phyloP scores from a whole-genome alignment of 2,329 filamentous ascomycete genomes.

The Thyridium curvatum region DNA sequence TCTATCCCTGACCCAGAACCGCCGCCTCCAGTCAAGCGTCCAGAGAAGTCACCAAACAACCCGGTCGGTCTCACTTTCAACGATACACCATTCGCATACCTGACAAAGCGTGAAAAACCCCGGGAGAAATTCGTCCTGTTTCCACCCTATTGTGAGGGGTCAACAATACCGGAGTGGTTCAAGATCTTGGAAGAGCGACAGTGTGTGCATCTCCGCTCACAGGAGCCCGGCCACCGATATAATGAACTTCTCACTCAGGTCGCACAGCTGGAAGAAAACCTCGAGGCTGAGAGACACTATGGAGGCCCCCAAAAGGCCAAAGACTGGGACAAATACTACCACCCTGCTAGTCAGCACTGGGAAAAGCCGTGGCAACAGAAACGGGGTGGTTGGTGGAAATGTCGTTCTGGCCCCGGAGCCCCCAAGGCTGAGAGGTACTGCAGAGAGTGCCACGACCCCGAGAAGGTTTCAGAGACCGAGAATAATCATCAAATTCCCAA shows the following conservation, averaged over 20 bases:
- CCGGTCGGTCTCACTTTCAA: no score
- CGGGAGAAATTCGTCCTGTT: no score
- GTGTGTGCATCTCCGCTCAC: not conserved
- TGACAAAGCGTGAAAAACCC: no score
- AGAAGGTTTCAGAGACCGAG: no score
- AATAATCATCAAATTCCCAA: no score
- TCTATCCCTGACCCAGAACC: no score
- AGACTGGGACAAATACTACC: conserved; percentile 16
- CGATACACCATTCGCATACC: no score
- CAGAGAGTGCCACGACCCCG: conserved; percentile 3
- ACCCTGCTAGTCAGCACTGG: conserved; percentile 14
- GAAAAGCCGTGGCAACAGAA: conserved; percentile 6
- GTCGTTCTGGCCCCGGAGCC: conserved; percentile 8
- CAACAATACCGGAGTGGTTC: not conserved
- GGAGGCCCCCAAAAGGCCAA: not conserved
- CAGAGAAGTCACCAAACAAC: no score
- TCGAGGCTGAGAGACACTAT: conserved; percentile 1
- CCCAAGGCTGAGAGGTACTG: conserved; percentile 6
- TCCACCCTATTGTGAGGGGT: not conserved
- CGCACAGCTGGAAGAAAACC: conserved; percentile 6
- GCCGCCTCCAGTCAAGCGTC: no score
- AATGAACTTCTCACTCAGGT: conserved; percentile 11
- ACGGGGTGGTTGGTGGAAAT: conserved; percentile 18
- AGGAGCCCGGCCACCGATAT: conserved; percentile 4
- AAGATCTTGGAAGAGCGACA: not conserved